Evolutionary conservation across 129 eudicot genomes (phyloP), one percentile per base, ranked within the genome.

Genomic region (Heracleum sosnowskyi): DNA sequence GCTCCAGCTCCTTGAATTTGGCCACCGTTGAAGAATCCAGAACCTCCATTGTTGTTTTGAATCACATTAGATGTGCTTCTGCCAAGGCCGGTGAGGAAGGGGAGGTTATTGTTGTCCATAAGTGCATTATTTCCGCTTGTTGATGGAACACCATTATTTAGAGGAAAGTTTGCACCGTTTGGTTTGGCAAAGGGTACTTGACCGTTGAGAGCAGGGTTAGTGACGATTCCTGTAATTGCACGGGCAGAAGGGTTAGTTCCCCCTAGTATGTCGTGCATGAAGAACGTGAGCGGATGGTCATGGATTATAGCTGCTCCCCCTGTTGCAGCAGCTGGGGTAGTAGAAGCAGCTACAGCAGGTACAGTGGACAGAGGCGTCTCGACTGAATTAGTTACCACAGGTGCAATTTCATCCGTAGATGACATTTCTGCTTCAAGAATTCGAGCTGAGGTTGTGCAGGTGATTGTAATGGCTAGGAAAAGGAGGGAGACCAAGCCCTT

Each of bases 101-200:
- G 96, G 47, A 90, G 16, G 69, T 90, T 90, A 81, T 87, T 90
- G 87, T 90, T 90, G 88, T 84, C 82, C 53, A 87, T 78, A 69
- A 87, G 81, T 57, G 85, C 91, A 24, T 82, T 82, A 75, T 86
- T 90, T 70, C 57, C 86, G 31, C 83, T 83, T 81, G 82, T 86
- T 53, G 69, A 78, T 2, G 81, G 83, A 76, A 85, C 76, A 55
- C 93, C 91, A 34, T 81, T 86, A 83, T 84, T 77, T 36, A 75
- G 77, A 8, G 88, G 83, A 49, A 91, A 88, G 79, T 85, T 85
- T 5, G 92, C 93, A 20, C 97, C 97, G 18, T 89, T 91, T 2
- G 91, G 90, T 77, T 91, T 91, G 10, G 97, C 97, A 49, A 89
- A 91, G 33, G 97, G 91, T 75, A 91, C 89, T 80, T 91, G 92